Conservation (phyloP, 176 grass and related monocot genomes). For the Juncus inflexus region DNA sequence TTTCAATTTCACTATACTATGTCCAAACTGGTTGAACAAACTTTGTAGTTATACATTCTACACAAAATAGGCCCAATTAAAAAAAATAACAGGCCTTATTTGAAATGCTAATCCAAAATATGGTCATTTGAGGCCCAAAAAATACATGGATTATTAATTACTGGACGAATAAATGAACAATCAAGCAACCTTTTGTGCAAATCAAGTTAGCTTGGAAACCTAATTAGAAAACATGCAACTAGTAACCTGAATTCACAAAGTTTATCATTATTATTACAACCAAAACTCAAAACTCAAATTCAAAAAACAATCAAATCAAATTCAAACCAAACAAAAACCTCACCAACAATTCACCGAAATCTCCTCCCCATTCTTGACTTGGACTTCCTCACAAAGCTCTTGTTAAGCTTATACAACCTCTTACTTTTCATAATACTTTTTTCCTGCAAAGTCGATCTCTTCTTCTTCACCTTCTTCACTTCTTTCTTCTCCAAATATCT, state of each 20-base stretch:
- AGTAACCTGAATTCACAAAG: neutral
- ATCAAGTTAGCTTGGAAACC: no score
- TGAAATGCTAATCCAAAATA: no score
- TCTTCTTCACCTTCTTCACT: conserved; percentile 67
- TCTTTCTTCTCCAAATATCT: conserved; percentile 64
- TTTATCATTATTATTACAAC: conserved; percentile 15
- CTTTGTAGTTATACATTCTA: no score
- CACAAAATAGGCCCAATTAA: no score
- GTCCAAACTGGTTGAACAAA: no score
- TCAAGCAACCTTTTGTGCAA: no score
- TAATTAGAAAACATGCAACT: neutral
- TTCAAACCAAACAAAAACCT: conserved; percentile 25
- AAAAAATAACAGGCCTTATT: no score
- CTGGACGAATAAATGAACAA: no score
- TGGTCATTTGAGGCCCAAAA: no score
- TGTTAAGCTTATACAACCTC: conserved; percentile 69
- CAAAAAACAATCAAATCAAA: conserved; percentile 10
- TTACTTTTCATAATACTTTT: conserved; percentile 88
- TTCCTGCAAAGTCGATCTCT: conserved; percentile 83
- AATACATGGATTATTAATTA: no score
- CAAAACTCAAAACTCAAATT: conserved; percentile 19
- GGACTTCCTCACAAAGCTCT: conserved; percentile 94
- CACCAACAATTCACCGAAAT: conserved; percentile 18
- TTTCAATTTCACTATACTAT: no score
- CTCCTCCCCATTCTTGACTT: conserved; percentile 37